These are phyloP conservation scores for Graphium sp. DNA, from an alignment of 2,329 filamentous ascomycete genomes.

Conservation along the genomic window DNA sequence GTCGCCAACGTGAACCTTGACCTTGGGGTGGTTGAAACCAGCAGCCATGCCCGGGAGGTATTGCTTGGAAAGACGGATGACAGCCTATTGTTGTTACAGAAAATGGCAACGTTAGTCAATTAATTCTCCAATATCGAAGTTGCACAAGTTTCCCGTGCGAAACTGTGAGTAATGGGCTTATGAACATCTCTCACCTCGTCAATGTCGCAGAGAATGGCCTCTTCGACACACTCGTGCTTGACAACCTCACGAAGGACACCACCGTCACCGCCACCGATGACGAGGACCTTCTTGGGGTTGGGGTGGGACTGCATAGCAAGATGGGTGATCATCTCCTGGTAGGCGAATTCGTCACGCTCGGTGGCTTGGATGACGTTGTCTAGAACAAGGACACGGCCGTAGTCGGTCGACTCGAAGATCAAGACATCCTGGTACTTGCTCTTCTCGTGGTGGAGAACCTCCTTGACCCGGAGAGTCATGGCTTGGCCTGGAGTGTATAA, in stretches of 20 bases:
- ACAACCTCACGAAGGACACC: slow-evolving; percentile 96
- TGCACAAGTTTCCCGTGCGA: too few species aligned
- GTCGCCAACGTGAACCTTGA: slow-evolving; percentile 83
- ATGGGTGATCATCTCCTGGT: slow-evolving; percentile 99
- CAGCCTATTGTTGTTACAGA: too few species aligned
- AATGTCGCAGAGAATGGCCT: slow-evolving; percentile 95
- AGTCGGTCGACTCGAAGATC: slow-evolving; percentile 95
- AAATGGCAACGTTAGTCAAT: too few species aligned
- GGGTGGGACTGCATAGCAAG: slow-evolving; percentile 97
- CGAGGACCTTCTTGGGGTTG: slow-evolving; percentile 93
- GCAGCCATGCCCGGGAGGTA: slow-evolving; percentile 89
- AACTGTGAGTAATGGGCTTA: too few species aligned
- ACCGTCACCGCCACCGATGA: slow-evolving; percentile 94
- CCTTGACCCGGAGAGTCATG: slow-evolving; percentile 96
- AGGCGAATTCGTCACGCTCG: slow-evolving; percentile 95
- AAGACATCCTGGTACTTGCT: slow-evolving; percentile 98
- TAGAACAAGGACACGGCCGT: slow-evolving; percentile 88
- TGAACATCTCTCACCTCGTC: slow-evolving; percentile 78
- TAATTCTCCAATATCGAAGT: too few species aligned
- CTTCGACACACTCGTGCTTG: slow-evolving; percentile 95
- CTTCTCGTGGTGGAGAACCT: slow-evolving; percentile 98
- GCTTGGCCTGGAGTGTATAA: slow-evolving; percentile 53
- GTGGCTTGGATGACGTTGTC: slow-evolving; percentile 99
- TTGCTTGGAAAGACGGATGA: slow-evolving; percentile 96
- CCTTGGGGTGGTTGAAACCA: slow-evolving; percentile 86